Evolutionary conservation across 805 yeast genomes (phyloP), one percentile per base, ranked within the genome.

Genomic region (Candida taoyuanica): DNA sequence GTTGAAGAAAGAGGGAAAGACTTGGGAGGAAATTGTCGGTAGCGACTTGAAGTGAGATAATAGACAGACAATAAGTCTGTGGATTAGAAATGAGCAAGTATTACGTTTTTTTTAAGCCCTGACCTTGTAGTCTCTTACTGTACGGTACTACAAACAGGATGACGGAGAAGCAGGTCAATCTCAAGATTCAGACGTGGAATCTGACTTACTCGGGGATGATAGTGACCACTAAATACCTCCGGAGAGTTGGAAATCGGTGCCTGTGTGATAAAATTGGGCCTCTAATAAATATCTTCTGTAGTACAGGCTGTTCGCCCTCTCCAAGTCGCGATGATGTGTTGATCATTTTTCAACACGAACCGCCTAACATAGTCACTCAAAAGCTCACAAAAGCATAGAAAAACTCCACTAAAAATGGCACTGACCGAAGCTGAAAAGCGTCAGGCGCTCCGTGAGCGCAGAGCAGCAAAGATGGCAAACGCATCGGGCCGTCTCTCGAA

Each of bases 11-110:
- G 89, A 81, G 55, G 91, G 87, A 7, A 80, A 79, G 61, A 80
- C 87, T 3, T 91, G 98, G 98, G 67, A 70, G 60, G 76, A 86
- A 58, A 79, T 87, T 35, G 68, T 85, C 29, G 91, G 91, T 19
- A 62, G 69, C 42, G 86, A 83, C 52, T 39, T 47, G 28, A 44
- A 51, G 31, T 49, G 32, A 28, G 28, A 9, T 25, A n/a, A 11
- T 9, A 25, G 28, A 25, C 28, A 11, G 25, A 21, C 11, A 21
- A 21, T n/a, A n/a, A n/a, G n/a, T n/a, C n/a, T n/a, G n/a, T n/a
- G n/a, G n/a, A n/a, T n/a, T n/a, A n/a, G n/a, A n/a, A n/a, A n/a
- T n/a, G n/a, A n/a, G n/a, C n/a, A n/a, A n/a, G n/a, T n/a, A n/a
- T n/a, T n/a, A n/a, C n/a, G n/a, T 20, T 15, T 16, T n/a, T 9